Evolutionary conservation across 805 yeast genomes (phyloP).

Genomic region (Saccharomycopsis guyanensis): DNA sequence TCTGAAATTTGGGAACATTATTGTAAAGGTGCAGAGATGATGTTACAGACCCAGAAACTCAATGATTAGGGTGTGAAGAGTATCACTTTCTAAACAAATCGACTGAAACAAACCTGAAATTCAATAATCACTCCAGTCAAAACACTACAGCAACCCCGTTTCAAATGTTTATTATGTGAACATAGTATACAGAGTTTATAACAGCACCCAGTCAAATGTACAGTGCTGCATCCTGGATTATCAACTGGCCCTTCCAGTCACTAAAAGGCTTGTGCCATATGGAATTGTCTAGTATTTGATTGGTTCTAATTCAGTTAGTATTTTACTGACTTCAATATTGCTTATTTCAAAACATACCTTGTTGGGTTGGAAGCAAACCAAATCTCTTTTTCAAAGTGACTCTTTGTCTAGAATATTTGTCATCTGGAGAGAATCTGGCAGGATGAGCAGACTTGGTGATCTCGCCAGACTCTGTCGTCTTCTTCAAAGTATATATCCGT

Average conservation of each 20-base stretch:
- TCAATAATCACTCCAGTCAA: no score
- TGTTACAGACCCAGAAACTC: conserved; percentile 16
- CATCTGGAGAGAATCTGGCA: conserved; percentile 99
- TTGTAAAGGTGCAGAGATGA: conserved; percentile 18
- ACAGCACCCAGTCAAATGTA: no score
- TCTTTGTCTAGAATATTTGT: conserved; percentile 98
- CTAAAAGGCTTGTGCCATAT: background rate
- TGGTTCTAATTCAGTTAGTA: background rate
- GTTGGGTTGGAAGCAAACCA: conserved; percentile 80
- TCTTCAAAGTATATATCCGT: conserved; percentile 87
- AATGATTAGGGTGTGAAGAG: background rate
- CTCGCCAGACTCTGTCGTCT: conserved; percentile 75
- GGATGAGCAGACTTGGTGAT: conserved; percentile 99
- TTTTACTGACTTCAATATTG: no score
- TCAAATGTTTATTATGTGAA: background rate
- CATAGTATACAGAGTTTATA: background rate
- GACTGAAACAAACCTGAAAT: no score
- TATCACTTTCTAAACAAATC: no score
- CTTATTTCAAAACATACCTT: no score
- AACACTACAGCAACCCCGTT: no score
- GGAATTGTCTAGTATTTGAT: conserved; percentile 1
- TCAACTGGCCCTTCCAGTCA: background rate
- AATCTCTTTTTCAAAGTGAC: conserved; percentile 95
- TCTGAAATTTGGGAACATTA: conserved; percentile 21
- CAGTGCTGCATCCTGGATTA: no score